Evolutionary conservation across 1,139 yeast species (phyloP).

Genomic region (Geotrichum siamense): DNA sequence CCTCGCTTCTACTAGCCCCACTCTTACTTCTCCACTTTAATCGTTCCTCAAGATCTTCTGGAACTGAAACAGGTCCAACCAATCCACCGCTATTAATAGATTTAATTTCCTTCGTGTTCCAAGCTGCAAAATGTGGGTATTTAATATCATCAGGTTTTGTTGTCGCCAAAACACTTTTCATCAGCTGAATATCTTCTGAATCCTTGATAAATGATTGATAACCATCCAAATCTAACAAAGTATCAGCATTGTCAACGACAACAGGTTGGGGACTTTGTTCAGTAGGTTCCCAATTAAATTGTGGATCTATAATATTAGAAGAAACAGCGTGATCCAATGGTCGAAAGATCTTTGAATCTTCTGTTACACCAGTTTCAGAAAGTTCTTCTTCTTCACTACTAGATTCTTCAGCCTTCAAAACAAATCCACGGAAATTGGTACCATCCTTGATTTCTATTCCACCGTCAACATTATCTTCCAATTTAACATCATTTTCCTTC

Average conservation of each 20-base stretch:
- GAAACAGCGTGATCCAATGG: slow-evolving; percentile 11
- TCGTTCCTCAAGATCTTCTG: slow-evolving; percentile 16
- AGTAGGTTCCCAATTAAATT: slow-evolving; percentile 22
- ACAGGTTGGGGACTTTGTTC: slow-evolving; percentile 43
- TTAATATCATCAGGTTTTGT: slow-evolving; percentile 34
- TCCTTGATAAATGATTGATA: slow-evolving; percentile 57
- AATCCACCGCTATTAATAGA: slow-evolving; percentile 20
- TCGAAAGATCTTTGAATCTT: slow-evolving; percentile 7
- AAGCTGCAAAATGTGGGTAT: slow-evolving; percentile 56
- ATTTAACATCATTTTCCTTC: not conserved
- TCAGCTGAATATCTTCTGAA: slow-evolving; percentile 58
- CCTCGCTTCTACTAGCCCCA: slow-evolving; percentile 68
- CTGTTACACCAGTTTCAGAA: not conserved
- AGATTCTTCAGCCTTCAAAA: slow-evolving; percentile 15
- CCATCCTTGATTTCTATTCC: not conserved
- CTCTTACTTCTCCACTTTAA: slow-evolving; percentile 29
- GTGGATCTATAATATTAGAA: slow-evolving; percentile 4
- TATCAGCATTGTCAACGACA: slow-evolving; percentile 39
- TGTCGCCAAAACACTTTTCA: slow-evolving; percentile 42
- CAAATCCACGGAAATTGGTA: no score
- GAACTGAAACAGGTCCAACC: slow-evolving; percentile 9
- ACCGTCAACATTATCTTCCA: no score
- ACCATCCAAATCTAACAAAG: slow-evolving; percentile 43
- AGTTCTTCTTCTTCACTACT: slow-evolving; percentile 12
- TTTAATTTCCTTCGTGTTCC: slow-evolving; percentile 45